phyloP scores from a whole-genome alignment of 768 basidiomycete genomes.

The Tylopilus rubrobrunneus region DNA sequence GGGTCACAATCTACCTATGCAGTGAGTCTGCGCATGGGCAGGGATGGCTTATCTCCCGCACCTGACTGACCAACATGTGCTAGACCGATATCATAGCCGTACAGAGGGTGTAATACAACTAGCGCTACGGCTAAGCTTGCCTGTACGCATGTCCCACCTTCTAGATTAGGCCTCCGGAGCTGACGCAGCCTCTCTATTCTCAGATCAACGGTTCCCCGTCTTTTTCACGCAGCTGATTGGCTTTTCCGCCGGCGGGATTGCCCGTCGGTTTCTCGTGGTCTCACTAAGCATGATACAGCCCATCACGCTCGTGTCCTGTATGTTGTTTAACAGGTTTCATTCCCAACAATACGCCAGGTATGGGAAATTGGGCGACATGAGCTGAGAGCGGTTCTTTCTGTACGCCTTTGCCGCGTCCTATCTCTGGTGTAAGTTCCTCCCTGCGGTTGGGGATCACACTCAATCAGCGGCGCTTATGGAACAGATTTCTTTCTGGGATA shows the following conservation, averaged over 20 bases:
- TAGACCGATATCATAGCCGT: constrained; percentile 72
- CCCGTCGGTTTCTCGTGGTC: constrained; percentile 68
- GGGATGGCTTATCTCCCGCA: not conserved
- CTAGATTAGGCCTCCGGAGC: not conserved
- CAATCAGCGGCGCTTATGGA: constrained; percentile 5
- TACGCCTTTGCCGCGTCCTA: constrained; percentile 55
- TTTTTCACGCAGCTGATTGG: constrained; percentile 76
- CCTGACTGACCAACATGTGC: not conserved
- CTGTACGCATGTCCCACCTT: constrained; percentile 36
- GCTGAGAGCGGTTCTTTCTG: constrained; percentile 75
- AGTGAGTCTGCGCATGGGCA: constrained; percentile 22
- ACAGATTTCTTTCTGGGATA: constrained; percentile 45
- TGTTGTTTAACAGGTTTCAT: constrained; percentile 74
- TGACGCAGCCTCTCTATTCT: not conserved
- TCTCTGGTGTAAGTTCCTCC: constrained; percentile 50
- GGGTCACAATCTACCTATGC: constrained; percentile 63
- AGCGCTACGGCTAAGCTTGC: constrained; percentile 56
- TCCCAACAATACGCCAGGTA: constrained; percentile 64
- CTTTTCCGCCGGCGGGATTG: constrained; percentile 77
- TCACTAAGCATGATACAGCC: constrained; percentile 71
- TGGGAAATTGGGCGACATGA: constrained; percentile 58
- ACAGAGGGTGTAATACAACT: too few species aligned
- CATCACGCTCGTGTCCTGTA: constrained; percentile 67
- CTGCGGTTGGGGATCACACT: not conserved
- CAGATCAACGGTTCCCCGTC: constrained; percentile 78